Evolutionary conservation across 164 flowering plant species (phyloP).

Genomic region (Vitis cinerea): DNA sequence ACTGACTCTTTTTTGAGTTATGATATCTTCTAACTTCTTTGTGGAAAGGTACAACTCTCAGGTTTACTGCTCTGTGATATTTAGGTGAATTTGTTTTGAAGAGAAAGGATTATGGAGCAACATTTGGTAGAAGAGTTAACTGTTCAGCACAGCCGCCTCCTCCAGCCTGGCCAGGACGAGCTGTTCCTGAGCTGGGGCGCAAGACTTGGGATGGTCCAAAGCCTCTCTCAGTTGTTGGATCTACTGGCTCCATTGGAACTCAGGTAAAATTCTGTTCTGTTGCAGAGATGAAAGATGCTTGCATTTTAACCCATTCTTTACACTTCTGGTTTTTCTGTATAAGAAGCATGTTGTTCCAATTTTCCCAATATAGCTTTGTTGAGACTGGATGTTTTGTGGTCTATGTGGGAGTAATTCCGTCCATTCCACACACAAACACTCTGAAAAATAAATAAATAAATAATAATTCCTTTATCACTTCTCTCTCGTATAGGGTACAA

Average conservation of each 20-base stretch:
- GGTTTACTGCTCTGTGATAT: slow-evolving; percentile 2
- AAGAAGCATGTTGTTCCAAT: too few relatives aligned
- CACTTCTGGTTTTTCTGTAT: too few relatives aligned
- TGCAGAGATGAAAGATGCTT: neutral
- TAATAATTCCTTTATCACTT: neutral
- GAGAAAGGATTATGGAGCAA: slow-evolving; percentile 46
- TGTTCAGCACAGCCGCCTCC: slow-evolving; percentile 75
- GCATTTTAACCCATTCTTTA: neutral
- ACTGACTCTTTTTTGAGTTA: neutral
- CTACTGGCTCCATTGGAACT: slow-evolving; percentile 98
- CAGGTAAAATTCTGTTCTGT: slow-evolving; percentile 49
- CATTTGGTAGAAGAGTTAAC: slow-evolving; percentile 34
- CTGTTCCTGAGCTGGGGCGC: slow-evolving; percentile 50
- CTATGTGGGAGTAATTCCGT: too few relatives aligned
- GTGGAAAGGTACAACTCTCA: neutral
- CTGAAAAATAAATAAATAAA: neutral
- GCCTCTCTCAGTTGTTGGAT: slow-evolving; percentile 92
- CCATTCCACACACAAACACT: too few relatives aligned
- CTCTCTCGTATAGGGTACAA: neutral
- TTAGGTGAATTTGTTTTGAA: slow-evolving; percentile 51
- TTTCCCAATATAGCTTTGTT: too few relatives aligned
- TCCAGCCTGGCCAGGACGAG: slow-evolving; percentile 99
- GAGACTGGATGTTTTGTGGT: too few relatives aligned
- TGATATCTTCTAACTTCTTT: neutral
- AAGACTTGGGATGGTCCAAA: slow-evolving; percentile 88